These are phyloP conservation scores for Epichloe uncinata DNA, from an alignment of 2,329 filamentous ascomycete genomes.

Conservation along the genomic window DNA sequence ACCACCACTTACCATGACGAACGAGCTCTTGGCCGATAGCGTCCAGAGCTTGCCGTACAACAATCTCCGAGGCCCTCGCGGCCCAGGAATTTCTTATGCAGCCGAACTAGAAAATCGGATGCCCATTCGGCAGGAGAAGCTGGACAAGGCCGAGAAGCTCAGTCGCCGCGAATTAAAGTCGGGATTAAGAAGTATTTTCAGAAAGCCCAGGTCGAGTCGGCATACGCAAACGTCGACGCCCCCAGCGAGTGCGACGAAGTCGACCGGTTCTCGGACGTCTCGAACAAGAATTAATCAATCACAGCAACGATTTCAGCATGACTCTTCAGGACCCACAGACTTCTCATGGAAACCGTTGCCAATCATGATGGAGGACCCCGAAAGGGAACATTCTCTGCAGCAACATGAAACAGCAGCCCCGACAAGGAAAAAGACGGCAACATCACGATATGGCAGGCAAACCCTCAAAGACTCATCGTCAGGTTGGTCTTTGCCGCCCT, in stretches of 20 bases:
- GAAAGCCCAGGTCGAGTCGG: constrained; percentile 27
- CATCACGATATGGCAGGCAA: constrained; percentile 9
- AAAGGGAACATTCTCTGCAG: constrained; percentile 6
- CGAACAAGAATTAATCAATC: constrained; percentile 22
- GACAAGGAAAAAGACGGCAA: constrained; percentile 6
- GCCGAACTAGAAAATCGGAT: constrained; percentile 5
- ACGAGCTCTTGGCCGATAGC: constrained; percentile 1
- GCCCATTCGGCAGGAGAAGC: constrained; percentile 26
- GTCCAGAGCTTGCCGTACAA: constrained; percentile 1
- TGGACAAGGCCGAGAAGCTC: constrained; percentile 21
- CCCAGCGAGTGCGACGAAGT: constrained; percentile 18
- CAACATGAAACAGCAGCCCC: constrained; percentile 4
- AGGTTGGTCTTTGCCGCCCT: constrained; percentile 57
- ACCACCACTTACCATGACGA: constrained; percentile 2
- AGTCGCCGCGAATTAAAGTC: constrained; percentile 37
- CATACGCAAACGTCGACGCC: constrained; percentile 19
- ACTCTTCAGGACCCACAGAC: constrained; percentile 12
- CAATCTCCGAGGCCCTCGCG: constrained; percentile 19
- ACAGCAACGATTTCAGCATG: constrained; percentile 21
- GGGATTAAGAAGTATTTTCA: constrained; percentile 38
- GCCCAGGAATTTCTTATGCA: constrained; percentile 1
- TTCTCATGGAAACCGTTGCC: constrained; percentile 23
- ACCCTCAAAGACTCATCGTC: constrained; percentile 20
- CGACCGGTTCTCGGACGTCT: constrained; percentile 31
- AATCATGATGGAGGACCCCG: constrained; percentile 9